Evolutionary conservation across 2,329 filamentous ascomycete species (phyloP).

Genomic region (Fusarium gaditjirri): DNA sequence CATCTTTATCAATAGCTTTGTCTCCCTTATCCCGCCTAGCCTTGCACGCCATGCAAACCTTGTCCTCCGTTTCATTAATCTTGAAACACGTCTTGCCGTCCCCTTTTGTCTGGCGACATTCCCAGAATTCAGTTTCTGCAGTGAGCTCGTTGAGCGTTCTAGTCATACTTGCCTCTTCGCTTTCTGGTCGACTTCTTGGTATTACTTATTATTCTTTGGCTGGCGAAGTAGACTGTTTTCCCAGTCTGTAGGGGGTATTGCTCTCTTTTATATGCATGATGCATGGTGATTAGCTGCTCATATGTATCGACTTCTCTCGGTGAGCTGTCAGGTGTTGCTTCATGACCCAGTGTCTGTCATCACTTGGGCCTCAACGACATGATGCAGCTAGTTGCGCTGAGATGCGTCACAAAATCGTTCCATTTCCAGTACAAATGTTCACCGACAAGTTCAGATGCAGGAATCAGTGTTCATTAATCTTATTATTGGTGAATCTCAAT

Average conservation of each 20-base stretch:
- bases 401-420: accelerated
- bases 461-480: background rate
- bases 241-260: accelerated
- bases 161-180: background rate
- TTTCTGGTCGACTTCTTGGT: accelerated
- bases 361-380: accelerated
- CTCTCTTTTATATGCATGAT: background rate
- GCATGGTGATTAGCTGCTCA: background rate
- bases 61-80: background rate
- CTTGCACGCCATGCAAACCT: background rate
- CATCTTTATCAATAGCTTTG: background rate
- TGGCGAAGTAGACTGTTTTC: too few species aligned
- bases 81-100: background rate
- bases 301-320: background rate
- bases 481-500: background rate
- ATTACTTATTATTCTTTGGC: accelerated
- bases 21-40: background rate
- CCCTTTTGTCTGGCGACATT: background rate
- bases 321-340: accelerated
- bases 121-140: background rate
- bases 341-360: accelerated
- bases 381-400: accelerated
- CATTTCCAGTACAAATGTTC: background rate
- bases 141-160: background rate
- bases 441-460: accelerated